Evolutionary conservation across 73 alveolate genomes (phyloP).

Genomic region (Uronychia setigera): DNA sequence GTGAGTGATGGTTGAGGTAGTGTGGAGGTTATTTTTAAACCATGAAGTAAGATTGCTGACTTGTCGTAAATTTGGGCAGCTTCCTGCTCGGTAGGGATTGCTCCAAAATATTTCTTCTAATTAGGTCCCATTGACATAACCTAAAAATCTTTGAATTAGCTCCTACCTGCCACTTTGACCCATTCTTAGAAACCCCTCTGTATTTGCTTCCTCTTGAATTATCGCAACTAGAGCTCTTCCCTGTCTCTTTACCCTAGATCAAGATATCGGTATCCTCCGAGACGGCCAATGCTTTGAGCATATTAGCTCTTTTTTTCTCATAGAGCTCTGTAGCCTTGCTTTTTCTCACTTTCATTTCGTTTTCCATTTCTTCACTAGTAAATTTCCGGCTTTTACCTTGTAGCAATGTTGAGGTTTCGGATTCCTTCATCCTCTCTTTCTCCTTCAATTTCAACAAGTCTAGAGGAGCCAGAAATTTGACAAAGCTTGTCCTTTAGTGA

Average conservation of each 20-base stretch:
- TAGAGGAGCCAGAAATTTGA: too few species aligned
- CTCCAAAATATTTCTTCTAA: constrained; percentile 46
- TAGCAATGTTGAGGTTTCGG: too few species aligned
- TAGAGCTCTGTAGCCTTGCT: neutral
- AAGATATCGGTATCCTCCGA: neutral
- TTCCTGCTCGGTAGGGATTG: constrained; percentile 43
- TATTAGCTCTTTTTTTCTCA: neutral
- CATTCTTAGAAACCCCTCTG: constrained; percentile 86
- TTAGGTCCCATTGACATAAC: constrained; percentile 27
- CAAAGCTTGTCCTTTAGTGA: too few species aligned
- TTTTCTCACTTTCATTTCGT: neutral
- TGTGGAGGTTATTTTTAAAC: constrained; percentile 30
- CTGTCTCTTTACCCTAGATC: neutral
- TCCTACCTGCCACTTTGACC: constrained; percentile 53
- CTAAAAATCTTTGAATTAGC: neutral
- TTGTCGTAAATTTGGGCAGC: constrained; percentile 49
- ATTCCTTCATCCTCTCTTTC: too few species aligned
- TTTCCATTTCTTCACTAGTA: neutral
- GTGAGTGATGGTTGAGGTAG: too few species aligned
- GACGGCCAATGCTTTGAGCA: too few species aligned
- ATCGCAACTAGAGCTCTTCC: neutral
- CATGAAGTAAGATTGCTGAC: constrained; percentile 42
- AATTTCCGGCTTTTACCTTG: too few species aligned
- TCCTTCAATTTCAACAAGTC: too few species aligned
- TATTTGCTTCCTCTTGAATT: neutral